A percentile compares a stretch with the other conserved stretches of the same genome.
These are phyloP conservation scores for Inosperma sp. DNA, from an alignment of 768 basidiomycete species.

Conservation along the genomic window DNA sequence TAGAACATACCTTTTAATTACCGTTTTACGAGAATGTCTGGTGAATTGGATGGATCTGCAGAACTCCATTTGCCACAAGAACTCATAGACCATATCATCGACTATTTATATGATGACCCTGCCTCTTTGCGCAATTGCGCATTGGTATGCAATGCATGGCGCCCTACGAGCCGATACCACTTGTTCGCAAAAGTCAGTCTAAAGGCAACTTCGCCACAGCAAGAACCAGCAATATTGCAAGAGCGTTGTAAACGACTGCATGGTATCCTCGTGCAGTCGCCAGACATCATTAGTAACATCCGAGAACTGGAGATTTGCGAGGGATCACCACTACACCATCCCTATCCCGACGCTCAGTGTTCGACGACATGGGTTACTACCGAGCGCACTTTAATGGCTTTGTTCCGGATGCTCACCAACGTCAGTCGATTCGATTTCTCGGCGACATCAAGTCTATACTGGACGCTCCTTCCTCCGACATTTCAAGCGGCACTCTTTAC, in stretches of 20 bases:
- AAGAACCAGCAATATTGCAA: slow-evolving; percentile 24
- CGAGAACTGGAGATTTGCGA: slow-evolving; percentile 39
- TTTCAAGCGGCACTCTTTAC: slow-evolving; percentile 34
- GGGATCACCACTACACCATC: slow-evolving; percentile 31
- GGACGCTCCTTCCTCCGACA: slow-evolving; percentile 33
- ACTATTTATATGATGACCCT: slow-evolving; percentile 37
- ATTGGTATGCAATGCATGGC: slow-evolving; percentile 37
- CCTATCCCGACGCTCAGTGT: slow-evolving; percentile 24
- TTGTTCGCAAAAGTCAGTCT: slow-evolving; percentile 39
- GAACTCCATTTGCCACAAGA: slow-evolving; percentile 38
- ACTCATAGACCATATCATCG: slow-evolving; percentile 45
- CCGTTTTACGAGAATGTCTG: background rate
- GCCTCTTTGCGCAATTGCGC: slow-evolving; percentile 31
- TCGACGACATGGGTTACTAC: slow-evolving; percentile 38
- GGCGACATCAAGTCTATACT: slow-evolving; percentile 33
- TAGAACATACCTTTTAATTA: background rate
- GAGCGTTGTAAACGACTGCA: slow-evolving; percentile 35
- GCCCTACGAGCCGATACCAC: slow-evolving; percentile 35
- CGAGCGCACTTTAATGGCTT: slow-evolving; percentile 33
- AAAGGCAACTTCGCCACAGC: slow-evolving; percentile 28
- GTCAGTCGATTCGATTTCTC: slow-evolving; percentile 36
- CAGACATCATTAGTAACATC: slow-evolving; percentile 32
- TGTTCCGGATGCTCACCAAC: slow-evolving; percentile 35
- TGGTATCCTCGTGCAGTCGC: slow-evolving; percentile 28
- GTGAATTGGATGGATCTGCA: background rate